phyloP scores from a whole-genome alignment of 768 basidiomycete species.

The Rhodosporidiobolus odoratus region DNA sequence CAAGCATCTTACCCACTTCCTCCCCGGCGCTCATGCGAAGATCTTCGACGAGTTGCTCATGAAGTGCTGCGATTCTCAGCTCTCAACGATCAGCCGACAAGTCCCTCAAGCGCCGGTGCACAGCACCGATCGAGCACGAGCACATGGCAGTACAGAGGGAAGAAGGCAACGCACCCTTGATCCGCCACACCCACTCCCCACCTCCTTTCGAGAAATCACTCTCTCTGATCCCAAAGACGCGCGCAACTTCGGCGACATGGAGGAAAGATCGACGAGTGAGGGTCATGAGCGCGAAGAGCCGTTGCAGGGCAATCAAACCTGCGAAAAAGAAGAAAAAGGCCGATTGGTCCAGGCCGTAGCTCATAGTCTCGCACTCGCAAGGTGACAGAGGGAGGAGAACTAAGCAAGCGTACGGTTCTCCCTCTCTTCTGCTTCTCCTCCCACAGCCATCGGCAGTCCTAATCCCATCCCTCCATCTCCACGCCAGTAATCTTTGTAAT shows the following conservation, averaged over 20 bases:
- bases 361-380: no score
- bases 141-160: not conserved
- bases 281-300: slow-evolving; percentile 31
- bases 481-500: slow-evolving; percentile 11
- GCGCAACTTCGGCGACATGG: slow-evolving; percentile 24
- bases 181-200: not conserved
- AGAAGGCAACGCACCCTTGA: slow-evolving; percentile 8
- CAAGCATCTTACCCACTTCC: not conserved
- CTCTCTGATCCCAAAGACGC: slow-evolving; percentile 11
- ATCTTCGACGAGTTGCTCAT: slow-evolving; percentile 7
- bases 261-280: slow-evolving; percentile 21
- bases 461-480: not conserved
- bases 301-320: slow-evolving; percentile 28
- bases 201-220: not conserved
- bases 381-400: no score
- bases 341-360: not conserved
- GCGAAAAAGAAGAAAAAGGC: not conserved
- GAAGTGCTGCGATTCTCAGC: not conserved
- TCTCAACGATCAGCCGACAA: not conserved
- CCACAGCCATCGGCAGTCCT: not conserved
- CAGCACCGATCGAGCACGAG: no score
- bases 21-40: not conserved
- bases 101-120: no score
- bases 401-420: slow-evolving; percentile 9
- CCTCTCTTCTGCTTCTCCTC: not conserved